Base-by-base conservation (phyloP, 2,329 filamentous ascomycete genomes). In the Monosporascus sp. region DNA sequence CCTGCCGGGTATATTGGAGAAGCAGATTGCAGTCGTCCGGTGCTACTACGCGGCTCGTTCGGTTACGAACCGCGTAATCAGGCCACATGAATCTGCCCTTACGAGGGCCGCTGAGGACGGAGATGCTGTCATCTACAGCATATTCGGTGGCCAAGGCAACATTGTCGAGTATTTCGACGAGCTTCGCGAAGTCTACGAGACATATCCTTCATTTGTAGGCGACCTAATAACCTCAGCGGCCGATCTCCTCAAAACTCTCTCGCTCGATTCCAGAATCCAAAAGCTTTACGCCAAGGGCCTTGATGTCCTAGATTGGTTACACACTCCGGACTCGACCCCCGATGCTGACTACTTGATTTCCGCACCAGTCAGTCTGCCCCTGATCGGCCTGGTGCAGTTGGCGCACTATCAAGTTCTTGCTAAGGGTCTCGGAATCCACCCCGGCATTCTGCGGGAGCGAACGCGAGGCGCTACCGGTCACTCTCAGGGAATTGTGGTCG, bases 151-250 rank as follows among this genome's bases (percentile, higher is more conserved):
- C 7, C 94, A 99, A 72, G 94, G 94, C 64, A 99, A 99, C 73
- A 97, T 99, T 59, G 93, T 99, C 74, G 95, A 99, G 75, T 99
- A 99, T 75, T 99, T 99, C 66, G 93, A 99, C 63, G 94, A 99
- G 77, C 83, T 99, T 58, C 86, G 94, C 53, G 88, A 96, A 71
- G 83, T 97, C 54, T 93, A 93, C 77, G 85, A 80, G 64, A 96
- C 92, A 55, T 99, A 99, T 74, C 87, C 90, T 14, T 88, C 88
- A 27, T 95, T 99, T 62, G 85, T 97, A 5, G 88, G 90, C 62
- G 91, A 95, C 60, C 85, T 97, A 59, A 82, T 99, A 66, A 81
- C 82, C 27, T 82, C 85, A 24, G 87, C 91, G 7, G 92, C 94
- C 16, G 88, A 95, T 66, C 85, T 96, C 52, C 82, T 99, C n/a